phyloP scores from a whole-genome alignment of 2,329 filamentous ascomycete genomes.

The Pseudocercospora fijiensis region DNA sequence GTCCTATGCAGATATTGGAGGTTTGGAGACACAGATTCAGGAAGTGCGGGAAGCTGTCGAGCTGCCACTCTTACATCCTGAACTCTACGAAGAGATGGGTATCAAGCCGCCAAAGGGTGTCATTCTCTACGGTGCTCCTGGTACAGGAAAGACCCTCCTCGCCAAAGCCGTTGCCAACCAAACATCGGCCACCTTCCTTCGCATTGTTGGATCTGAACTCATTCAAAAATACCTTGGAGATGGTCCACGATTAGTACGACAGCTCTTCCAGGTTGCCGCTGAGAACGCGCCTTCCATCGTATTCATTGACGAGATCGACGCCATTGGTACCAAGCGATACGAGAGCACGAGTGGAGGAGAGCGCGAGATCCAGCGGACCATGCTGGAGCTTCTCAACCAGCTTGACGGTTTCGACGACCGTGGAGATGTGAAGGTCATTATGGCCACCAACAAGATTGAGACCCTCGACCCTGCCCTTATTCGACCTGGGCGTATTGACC shows the following conservation, averaged over 20 bases:
- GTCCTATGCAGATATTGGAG: slow-evolving; percentile 97
- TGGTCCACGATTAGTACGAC: slow-evolving; percentile 87
- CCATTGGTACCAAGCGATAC: slow-evolving; percentile 97
- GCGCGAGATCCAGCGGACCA: slow-evolving; percentile 95
- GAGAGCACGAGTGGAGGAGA: slow-evolving; percentile 96
- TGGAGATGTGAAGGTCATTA: slow-evolving; percentile 98
- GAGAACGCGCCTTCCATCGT: slow-evolving; percentile 97
- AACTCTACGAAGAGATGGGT: slow-evolving; percentile 99
- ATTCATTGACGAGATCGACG: slow-evolving; percentile 99
- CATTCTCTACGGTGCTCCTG: slow-evolving; percentile 94
- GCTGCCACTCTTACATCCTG: slow-evolving; percentile 87
- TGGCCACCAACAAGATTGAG: slow-evolving; percentile 99
- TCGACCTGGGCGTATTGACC: slow-evolving; percentile 93
- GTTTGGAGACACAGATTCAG: slow-evolving; percentile 91
- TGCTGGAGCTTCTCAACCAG: slow-evolving; percentile 97
- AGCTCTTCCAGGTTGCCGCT: slow-evolving; percentile 92
- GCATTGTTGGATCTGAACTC: slow-evolving; percentile 93
- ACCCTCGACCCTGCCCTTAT: slow-evolving; percentile 94
- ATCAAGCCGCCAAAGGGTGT: slow-evolving; percentile 99
- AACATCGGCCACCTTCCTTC: slow-evolving; percentile 96
- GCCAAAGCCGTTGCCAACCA: slow-evolving; percentile 98
- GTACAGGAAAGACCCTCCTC: slow-evolving; percentile 92
- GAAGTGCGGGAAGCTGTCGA: slow-evolving; percentile 97
- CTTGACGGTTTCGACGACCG: slow-evolving; percentile 98
- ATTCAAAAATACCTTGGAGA: slow-evolving; percentile 99